Evolutionary conservation across 75 land plant genomes (phyloP).

Genomic region (Pseudotsuga menziesii): DNA sequence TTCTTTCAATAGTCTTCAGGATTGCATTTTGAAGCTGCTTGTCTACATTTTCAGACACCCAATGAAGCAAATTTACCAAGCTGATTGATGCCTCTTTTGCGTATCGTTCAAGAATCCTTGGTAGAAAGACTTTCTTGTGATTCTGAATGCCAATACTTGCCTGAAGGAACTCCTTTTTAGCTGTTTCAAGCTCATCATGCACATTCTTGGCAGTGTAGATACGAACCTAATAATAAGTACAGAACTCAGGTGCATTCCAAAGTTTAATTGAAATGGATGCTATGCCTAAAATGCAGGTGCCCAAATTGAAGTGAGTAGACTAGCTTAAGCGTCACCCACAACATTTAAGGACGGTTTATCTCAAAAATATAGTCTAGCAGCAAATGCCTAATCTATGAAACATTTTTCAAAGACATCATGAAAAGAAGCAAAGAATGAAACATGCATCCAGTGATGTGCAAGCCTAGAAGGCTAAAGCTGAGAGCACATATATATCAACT

Average conservation of each 20-base stretch:
- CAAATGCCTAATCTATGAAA: not conserved
- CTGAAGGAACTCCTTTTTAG: slow-evolving; percentile 65
- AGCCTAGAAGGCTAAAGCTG: not conserved
- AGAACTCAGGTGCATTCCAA: not conserved
- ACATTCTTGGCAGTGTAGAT: slow-evolving; percentile 60
- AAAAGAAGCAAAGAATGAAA: too few relatives aligned
- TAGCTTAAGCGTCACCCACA: not conserved
- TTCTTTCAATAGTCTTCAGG: slow-evolving; percentile 42
- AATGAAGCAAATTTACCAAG: slow-evolving; percentile 42
- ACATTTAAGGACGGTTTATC: not conserved
- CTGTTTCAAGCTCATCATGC: slow-evolving; percentile 54
- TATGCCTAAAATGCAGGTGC: not conserved
- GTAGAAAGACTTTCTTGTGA: slow-evolving; percentile 54
- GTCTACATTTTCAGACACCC: slow-evolving; percentile 59
- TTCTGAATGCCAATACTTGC: slow-evolving; percentile 64
- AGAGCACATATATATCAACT: not conserved
- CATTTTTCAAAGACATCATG: not conserved
- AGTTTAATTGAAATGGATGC: not conserved
- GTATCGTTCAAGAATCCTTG: slow-evolving; percentile 65
- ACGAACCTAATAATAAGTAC: slow-evolving; percentile 15
- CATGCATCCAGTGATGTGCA: too few relatives aligned
- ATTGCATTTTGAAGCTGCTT: slow-evolving; percentile 47
- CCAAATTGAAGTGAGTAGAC: not conserved
- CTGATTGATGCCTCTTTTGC: slow-evolving; percentile 47
- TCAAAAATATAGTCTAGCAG: not conserved